These are phyloP conservation scores for Fusarium chlamydosporum DNA, from an alignment of 2,329 filamentous ascomycete species.

Conservation along the genomic window DNA sequence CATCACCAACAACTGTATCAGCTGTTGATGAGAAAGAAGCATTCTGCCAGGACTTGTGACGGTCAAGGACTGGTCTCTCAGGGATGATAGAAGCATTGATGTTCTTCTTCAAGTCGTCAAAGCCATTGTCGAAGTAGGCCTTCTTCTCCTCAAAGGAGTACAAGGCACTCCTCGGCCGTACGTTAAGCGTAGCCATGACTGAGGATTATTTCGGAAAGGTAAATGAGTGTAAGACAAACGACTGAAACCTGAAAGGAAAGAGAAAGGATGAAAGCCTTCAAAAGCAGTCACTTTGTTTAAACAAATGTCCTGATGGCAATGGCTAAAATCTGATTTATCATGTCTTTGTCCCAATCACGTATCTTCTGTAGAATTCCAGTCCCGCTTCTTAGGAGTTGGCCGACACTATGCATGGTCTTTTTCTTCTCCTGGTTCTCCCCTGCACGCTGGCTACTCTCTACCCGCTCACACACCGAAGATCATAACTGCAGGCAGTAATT, in stretches of 20 bases:
- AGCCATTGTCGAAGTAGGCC: not conserved
- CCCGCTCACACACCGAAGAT: not conserved
- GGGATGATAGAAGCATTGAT: not conserved
- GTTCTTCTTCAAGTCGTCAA: not conserved
- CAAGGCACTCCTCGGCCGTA: not conserved
- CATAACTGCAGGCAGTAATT: not conserved
- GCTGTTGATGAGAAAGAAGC: conserved; percentile 26
- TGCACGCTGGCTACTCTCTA: not conserved
- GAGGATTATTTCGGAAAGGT: not conserved
- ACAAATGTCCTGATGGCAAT: not conserved
- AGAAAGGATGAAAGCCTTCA: not conserved
- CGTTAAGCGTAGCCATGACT: not conserved
- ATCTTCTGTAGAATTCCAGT: conserved; percentile 15
- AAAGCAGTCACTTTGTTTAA: not conserved
- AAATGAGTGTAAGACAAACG: not conserved
- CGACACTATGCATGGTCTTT: not conserved
- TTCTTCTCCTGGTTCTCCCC: not conserved
- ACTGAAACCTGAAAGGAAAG: not conserved
- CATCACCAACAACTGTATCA: conserved; percentile 19
- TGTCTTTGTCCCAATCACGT: not conserved
- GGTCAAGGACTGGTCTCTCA: not conserved
- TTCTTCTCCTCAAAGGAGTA: not conserved
- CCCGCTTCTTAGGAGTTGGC: not conserved
- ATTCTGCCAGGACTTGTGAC: conserved; percentile 12
- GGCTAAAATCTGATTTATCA: not conserved